Evolutionary conservation across 148 eudicot species (phyloP), one percentile per base, ranked within the genome.

Genomic region (Rhododendron molle): DNA sequence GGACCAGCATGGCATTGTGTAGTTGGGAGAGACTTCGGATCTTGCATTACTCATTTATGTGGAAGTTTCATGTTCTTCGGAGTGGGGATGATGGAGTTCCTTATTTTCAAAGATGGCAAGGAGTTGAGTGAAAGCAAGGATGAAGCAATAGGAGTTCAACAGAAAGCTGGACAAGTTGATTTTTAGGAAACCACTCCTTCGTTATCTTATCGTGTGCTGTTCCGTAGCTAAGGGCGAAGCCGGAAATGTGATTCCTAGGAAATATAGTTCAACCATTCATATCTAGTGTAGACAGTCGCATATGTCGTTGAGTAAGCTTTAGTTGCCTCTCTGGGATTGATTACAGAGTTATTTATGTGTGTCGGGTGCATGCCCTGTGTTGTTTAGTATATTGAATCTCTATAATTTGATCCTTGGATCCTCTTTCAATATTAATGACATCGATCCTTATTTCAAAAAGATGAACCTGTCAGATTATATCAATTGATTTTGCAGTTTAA

Each of bases 21-120:
- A 16, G 79, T 83, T 2, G 85, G 85, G 28, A 15, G 72, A 30
- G 85, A 83, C 4, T 83, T 83, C 5, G 76, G 86, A 77, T 77
- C 79, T 49, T 87, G 85, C 60, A 69, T 83, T 21, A 65, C 88
- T 46, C 83, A 87, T 69, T 49, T 83, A 16, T 36, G 80, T 50
- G 74, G 73, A 78, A 83, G 80, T 72, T 87, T 83, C 80, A 78
- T 83, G 26, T 83, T 65, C 67, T 87, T 83, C 73, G n/a, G 49
- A 15, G 83, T 87, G 60, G 86, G 54, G 44, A 83, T 78, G 83
- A 78, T 80, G 79, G 84, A 85, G 30, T 80, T 80, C 50, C 83
- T 80, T 47, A 78, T 85, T n/a, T 85, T 85, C 87, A 85, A 85
- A 77, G 87, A 85, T 80, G 87, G 86, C 20, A 85, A 80, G 20